These are phyloP conservation scores for Xylaria telfairii DNA, from an alignment of 495 filamentous ascomycete species.

Conservation along the genomic window DNA sequence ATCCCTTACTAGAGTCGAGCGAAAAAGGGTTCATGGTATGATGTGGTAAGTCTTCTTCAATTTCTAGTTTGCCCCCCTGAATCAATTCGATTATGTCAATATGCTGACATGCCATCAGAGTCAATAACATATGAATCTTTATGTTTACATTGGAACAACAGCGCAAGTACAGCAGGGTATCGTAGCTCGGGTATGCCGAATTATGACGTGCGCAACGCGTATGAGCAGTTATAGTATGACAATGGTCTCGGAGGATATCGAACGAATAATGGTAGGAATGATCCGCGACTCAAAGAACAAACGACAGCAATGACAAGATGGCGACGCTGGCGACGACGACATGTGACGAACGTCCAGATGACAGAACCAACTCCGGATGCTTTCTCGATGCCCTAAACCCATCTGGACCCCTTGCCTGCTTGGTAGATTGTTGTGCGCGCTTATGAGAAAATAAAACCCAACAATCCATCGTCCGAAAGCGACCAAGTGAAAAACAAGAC, in stretches of 20 bases:
- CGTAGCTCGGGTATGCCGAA: conserved; percentile 27
- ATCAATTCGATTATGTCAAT: not conserved
- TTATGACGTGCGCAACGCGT: conserved; percentile 24
- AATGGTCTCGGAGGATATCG: conserved; percentile 30
- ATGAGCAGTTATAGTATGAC: conserved; percentile 24
- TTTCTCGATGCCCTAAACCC: conserved; percentile 31
- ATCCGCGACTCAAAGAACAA: conserved; percentile 26
- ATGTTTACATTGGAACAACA: conserved; percentile 21
- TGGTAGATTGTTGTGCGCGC: conserved; percentile 38
- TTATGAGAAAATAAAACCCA: conserved; percentile 36
- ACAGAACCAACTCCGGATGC: conserved; percentile 34
- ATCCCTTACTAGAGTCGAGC: not conserved
- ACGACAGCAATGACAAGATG: conserved; percentile 24
- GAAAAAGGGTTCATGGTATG: not conserved
- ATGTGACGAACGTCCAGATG: conserved; percentile 33
- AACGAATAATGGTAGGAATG: conserved; percentile 29
- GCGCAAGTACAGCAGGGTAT: conserved; percentile 27
- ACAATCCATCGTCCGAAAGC: conserved; percentile 36
- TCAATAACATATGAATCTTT: conserved; percentile 19
- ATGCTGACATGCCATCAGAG: conserved; percentile 14
- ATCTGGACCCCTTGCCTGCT: conserved; percentile 33
- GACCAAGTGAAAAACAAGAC: conserved; percentile 29
- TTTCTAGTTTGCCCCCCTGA: not conserved
- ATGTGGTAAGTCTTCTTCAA: conserved; percentile 9
- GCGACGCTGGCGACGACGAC: conserved; percentile 36